Conservation (phyloP, 139 green algal genomes). For the Coelastrella sp. region DNA sequence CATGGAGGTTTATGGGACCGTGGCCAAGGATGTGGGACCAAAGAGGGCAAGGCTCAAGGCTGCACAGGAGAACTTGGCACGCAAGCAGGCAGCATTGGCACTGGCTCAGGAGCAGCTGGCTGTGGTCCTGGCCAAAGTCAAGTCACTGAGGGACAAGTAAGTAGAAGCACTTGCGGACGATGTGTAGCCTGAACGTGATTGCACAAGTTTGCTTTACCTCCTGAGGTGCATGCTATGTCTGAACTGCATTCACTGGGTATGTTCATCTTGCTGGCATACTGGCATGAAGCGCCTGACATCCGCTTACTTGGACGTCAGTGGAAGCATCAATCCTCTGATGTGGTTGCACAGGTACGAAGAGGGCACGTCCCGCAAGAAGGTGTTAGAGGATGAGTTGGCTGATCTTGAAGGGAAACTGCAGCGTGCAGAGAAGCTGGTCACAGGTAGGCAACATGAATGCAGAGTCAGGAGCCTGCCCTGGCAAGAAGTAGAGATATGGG, state of each 20-base stretch:
- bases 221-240: background rate
- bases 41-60: slow-evolving; percentile 88
- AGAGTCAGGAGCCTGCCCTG: background rate
- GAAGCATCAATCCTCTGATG: background rate
- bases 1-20: slow-evolving; percentile 86
- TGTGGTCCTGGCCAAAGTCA: slow-evolving; percentile 83
- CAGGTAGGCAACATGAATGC: slow-evolving; percentile 62
- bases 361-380: slow-evolving; percentile 84
- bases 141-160: slow-evolving; percentile 66
- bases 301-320: too few relatives aligned
- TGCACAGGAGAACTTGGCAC: slow-evolving; percentile 73
- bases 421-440: slow-evolving; percentile 89
- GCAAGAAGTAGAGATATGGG: too few relatives aligned
- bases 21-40: slow-evolving; percentile 87
- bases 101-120: slow-evolving; percentile 75
- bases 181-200: background rate
- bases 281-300: too few relatives aligned
- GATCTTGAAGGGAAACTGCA: slow-evolving; percentile 86
- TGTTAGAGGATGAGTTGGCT: slow-evolving; percentile 81
- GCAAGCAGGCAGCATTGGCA: slow-evolving; percentile 73
- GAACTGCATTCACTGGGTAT: too few relatives aligned
- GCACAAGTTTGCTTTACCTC: background rate
- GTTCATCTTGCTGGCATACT: too few relatives aligned
- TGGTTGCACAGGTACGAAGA: slow-evolving; percentile 83
- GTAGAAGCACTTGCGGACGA: background rate